Evolutionary conservation across 768 basidiomycete species (phyloP).

Genomic region (Lenzites betulinus): DNA sequence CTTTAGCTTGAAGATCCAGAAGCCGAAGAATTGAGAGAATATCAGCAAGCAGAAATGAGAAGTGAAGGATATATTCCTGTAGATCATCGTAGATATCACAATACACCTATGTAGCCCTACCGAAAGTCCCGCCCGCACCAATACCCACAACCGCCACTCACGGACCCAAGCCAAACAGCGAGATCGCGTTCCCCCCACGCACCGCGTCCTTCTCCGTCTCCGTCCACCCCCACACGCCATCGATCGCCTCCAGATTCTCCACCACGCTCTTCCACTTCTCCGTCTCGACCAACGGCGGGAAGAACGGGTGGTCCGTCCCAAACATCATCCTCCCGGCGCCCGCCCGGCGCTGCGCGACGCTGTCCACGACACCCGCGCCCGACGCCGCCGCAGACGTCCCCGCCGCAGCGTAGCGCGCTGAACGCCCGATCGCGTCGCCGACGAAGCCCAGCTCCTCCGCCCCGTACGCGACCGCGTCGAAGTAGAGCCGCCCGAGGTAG

Average conservation of each 20-base stretch:
- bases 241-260: slow-evolving; percentile 82
- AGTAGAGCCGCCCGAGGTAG: slow-evolving; percentile 78
- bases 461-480: slow-evolving; percentile 89
- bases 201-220: slow-evolving; percentile 64
- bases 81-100: background rate
- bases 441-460: slow-evolving; percentile 83
- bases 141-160: background rate
- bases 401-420: slow-evolving; percentile 43
- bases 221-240: slow-evolving; percentile 61
- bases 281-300: slow-evolving; percentile 70
- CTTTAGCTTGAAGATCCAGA: slow-evolving; percentile 95
- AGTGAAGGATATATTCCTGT: slow-evolving; percentile 2
- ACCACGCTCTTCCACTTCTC: slow-evolving; percentile 85
- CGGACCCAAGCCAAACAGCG: slow-evolving; percentile 53
- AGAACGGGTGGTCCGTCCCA: slow-evolving; percentile 91
- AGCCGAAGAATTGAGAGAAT: slow-evolving; percentile 40
- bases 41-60: background rate
- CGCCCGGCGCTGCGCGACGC: slow-evolving; percentile 38
- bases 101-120: slow-evolving; percentile 12
- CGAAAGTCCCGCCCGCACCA: background rate
- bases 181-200: slow-evolving; percentile 70
- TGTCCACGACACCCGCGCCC: slow-evolving; percentile 14
- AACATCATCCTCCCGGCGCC: slow-evolving; percentile 71
- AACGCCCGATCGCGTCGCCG: slow-evolving; percentile 66
- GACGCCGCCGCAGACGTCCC: slow-evolving; percentile 18